These are phyloP conservation scores for Silene uniflora DNA, from an alignment of 148 eudicot genomes.

Conservation along the genomic window DNA sequence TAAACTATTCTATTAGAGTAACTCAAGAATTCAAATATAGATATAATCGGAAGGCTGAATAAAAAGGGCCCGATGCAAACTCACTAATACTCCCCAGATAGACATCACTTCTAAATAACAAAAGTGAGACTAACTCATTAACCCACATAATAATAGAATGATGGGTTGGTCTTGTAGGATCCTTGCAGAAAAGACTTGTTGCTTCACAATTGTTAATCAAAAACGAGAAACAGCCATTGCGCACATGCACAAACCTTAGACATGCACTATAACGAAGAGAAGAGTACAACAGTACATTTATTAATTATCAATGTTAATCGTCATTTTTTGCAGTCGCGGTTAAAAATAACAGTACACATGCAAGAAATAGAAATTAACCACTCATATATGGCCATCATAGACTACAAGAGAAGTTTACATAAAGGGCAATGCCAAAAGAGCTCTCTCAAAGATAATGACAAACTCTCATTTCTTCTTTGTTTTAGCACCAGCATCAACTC, in stretches of 20 bases:
- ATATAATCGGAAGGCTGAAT: too few species aligned
- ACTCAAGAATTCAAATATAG: too few species aligned
- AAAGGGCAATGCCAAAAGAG: neutral
- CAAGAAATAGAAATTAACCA: neutral
- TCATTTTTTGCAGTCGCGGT: neutral
- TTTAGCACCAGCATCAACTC: constrained; percentile 17
- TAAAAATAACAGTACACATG: neutral
- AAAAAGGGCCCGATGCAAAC: neutral
- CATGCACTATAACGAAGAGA: neutral
- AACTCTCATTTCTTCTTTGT: constrained; percentile 23
- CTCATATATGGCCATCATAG: constrained; percentile 20
- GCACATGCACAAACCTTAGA: neutral
- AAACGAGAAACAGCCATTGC: neutral
- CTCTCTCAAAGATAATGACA: neutral
- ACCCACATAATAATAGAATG: neutral
- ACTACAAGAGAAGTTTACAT: neutral
- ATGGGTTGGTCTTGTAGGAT: neutral
- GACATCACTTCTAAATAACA: neutral
- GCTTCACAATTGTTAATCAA: neutral
- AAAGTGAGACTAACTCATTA: neutral
- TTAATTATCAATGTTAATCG: neutral
- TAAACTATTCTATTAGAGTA: neutral
- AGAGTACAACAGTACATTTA: neutral
- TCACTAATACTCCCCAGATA: neutral
- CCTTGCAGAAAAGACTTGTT: neutral